Evolutionary conservation across 2,329 filamentous ascomycete genomes (phyloP).

Genomic region (Cladosporium phlei): DNA sequence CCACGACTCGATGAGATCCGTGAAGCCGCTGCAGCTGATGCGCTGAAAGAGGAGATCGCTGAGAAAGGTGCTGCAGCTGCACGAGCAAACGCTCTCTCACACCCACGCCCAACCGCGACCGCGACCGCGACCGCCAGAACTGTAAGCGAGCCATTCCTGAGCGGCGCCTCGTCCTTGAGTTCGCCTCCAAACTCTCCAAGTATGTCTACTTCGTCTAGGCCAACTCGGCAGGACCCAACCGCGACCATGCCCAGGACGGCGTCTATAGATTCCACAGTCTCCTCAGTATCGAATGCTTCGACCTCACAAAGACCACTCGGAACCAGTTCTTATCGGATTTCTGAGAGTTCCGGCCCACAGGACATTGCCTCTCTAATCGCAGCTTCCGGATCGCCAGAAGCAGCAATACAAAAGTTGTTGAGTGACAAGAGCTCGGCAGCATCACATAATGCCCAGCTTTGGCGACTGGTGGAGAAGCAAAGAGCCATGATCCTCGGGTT

Average conservation of each 20-base stretch:
- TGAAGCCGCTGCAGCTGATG: conserved; percentile 23
- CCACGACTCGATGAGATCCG: conserved; percentile 23
- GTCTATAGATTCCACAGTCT: conserved; percentile 92
- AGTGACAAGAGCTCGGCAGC: conserved; percentile 87
- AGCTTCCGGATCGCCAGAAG: conserved; percentile 82
- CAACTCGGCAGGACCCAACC: conserved; percentile 16
- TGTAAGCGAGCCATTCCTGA: conserved; percentile 11
- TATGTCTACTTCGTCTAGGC: conserved; percentile 34
- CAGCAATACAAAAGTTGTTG: conserved; percentile 78
- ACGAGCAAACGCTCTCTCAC: conserved; percentile 6
- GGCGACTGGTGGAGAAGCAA: conserved; percentile 95
- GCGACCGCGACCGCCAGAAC: conserved; percentile 15
- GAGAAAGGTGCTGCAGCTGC: conserved; percentile 13
- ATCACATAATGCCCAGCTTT: conserved; percentile 86
- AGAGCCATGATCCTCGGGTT: conserved; percentile 86
- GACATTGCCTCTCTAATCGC: conserved; percentile 77
- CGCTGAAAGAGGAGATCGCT: conserved; percentile 22
- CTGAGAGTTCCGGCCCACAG: conserved; percentile 55
- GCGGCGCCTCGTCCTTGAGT: conserved; percentile 22
- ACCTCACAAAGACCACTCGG: conserved; percentile 30
- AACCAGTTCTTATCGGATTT: conserved; percentile 41
- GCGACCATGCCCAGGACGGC: conserved; percentile 57
- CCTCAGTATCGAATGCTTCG: conserved; percentile 45
- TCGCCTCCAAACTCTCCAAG: conserved; percentile 33
- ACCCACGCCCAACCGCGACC: not conserved